Percentiles rank a stretch among this genome's conserved stretches.
Conservation (phyloP, 176 grass and related monocot species). For the Zizania latifolia region DNA sequence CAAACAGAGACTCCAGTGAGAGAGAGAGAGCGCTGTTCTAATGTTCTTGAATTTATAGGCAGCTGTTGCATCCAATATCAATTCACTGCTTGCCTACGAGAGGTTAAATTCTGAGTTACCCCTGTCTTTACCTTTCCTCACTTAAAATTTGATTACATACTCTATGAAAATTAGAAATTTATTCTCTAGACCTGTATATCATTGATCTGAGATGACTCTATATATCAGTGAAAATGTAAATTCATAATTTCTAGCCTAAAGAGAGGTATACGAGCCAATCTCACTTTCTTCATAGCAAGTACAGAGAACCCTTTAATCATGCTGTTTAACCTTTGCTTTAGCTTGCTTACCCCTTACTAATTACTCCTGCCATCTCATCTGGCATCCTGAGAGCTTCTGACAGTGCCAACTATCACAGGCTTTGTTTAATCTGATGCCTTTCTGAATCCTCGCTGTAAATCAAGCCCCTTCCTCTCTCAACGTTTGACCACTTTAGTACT, state of each 20-base stretch:
- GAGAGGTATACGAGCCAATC: too few species aligned
- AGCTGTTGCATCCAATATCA: background rate
- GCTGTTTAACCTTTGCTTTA: constrained; percentile 29
- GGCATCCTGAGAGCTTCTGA: constrained; percentile 19
- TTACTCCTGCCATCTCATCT: background rate
- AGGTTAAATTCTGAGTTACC: background rate
- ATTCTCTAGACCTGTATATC: too few species aligned
- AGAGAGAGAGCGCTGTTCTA: background rate
- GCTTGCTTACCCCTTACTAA: background rate
- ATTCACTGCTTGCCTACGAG: background rate
- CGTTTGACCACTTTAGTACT: constrained; percentile 21
- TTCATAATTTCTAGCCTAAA: too few species aligned
- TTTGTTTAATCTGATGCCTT: constrained; percentile 20
- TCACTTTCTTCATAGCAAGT: background rate
- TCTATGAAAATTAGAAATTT: too few species aligned
- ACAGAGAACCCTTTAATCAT: constrained; percentile 14
- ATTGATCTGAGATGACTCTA: too few species aligned
- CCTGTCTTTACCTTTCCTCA: background rate
- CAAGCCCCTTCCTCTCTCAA: background rate
- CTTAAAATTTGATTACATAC: too few species aligned
- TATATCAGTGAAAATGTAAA: too few species aligned
- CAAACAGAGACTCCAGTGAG: background rate
- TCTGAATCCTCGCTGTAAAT: constrained; percentile 21
- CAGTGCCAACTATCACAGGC: constrained; percentile 29
- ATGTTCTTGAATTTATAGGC: constrained; percentile 22